A percentile compares a stretch with the other conserved stretches of the same genome.
Evolutionary conservation across 2,329 filamentous ascomycete species (phyloP).

Genomic region (Aspergillus pseudoviridinutans): DNA sequence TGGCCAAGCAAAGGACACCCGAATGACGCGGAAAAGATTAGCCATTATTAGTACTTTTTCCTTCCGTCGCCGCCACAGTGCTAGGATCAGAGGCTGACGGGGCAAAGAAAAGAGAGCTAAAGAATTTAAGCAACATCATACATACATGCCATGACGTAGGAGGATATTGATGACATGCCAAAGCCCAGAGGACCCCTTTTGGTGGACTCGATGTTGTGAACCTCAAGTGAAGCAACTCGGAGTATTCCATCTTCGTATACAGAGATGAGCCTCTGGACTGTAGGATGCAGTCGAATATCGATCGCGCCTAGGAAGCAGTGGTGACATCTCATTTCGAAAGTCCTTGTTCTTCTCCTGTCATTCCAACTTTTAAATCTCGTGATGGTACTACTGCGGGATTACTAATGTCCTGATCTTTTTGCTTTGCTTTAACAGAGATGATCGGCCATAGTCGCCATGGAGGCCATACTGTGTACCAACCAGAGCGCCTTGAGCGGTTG

Average conservation of each 20-base stretch:
- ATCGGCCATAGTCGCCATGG: background rate
- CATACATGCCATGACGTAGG: background rate
- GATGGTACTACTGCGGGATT: background rate
- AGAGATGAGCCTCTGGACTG: background rate
- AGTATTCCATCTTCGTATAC: background rate
- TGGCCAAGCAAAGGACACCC: background rate
- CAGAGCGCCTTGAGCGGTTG: background rate
- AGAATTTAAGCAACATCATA: background rate
- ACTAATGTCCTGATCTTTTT: background rate
- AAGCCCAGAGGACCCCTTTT: background rate
- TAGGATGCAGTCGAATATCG: background rate
- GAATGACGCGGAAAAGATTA: background rate
- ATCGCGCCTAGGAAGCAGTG: too few relatives aligned
- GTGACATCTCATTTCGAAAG: background rate
- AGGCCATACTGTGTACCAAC: background rate
- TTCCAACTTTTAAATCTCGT: background rate
- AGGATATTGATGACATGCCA: background rate
- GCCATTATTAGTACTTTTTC: background rate
- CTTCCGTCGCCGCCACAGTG: background rate
- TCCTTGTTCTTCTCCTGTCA: background rate
- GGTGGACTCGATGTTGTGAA: background rate
- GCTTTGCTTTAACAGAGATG: background rate
- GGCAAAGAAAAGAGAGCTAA: background rate
- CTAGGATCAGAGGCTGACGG: background rate
- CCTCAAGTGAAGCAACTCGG: background rate